Percentiles rank a stretch among this genome's conserved stretches.
Conservation (phyloP, 2,329 filamentous ascomycete genomes). For the Orbilia brochopaga region DNA sequence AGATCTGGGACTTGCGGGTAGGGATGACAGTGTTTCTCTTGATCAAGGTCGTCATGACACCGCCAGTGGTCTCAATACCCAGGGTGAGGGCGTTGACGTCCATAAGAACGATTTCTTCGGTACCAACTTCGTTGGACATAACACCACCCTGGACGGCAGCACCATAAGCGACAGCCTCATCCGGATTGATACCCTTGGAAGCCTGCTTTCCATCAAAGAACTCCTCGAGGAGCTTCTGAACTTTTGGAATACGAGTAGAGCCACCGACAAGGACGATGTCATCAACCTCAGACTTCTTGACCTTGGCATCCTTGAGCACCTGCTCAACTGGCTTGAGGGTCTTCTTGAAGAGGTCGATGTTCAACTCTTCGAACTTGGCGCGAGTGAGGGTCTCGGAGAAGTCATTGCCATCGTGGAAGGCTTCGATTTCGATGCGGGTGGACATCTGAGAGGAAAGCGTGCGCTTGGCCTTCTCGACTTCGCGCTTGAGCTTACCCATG, state of each 20-base stretch:
- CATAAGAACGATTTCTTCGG: conserved; percentile 85
- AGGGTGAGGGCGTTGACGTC: conserved; percentile 96
- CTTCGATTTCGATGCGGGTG: conserved; percentile 93
- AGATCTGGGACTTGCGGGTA: conserved; percentile 96
- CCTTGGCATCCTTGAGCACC: conserved; percentile 96
- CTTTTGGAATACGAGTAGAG: conserved; percentile 99
- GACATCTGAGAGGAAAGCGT: conserved; percentile 94
- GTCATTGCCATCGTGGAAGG: conserved; percentile 94
- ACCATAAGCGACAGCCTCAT: conserved; percentile 97
- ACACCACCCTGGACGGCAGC: conserved; percentile 97
- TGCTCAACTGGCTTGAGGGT: conserved; percentile 98
- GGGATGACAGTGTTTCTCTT: conserved; percentile 92
- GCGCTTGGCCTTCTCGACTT: conserved; percentile 99
- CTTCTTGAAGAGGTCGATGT: conserved; percentile 99
- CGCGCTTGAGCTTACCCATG: conserved; percentile 99
- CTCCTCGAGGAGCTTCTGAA: conserved; percentile 91
- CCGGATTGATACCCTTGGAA: conserved; percentile 98
- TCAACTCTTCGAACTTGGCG: conserved; percentile 99
- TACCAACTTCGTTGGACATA: conserved; percentile 83
- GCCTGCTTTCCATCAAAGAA: conserved; percentile 96
- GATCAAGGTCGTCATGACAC: conserved; percentile 97
- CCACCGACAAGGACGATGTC: conserved; percentile 98
- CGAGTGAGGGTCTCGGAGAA: conserved; percentile 98
- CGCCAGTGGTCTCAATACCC: conserved; percentile 95
- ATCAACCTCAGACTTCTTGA: conserved; percentile 92